Evolutionary conservation across 352 stramenopile species (phyloP).

Genomic region (Phytopythium mirpurense): DNA sequence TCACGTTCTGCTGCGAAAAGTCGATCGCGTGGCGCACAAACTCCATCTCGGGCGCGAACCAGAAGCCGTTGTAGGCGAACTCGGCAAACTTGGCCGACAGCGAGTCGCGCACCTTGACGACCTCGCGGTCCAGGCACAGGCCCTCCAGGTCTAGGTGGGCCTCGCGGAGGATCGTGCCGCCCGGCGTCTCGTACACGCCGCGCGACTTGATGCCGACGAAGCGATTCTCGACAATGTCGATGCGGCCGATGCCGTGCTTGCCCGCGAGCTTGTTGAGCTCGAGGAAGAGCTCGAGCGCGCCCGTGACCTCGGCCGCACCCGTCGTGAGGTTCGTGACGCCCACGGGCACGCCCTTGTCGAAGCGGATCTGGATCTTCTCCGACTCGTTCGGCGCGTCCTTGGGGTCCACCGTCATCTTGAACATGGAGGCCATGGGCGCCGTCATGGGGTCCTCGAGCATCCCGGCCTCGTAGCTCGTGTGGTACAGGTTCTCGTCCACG

Average conservation of each 20-base stretch:
- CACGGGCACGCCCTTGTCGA: conserved; percentile 93
- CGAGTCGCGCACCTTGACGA: conserved; percentile 92
- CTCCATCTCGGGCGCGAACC: conserved; percentile 99
- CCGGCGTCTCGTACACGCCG: conserved; percentile 98
- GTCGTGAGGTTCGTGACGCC: conserved; percentile 88
- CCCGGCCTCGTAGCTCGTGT: conserved; percentile 97
- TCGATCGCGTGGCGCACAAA: conserved; percentile 95
- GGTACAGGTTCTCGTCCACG: conserved; percentile 98
- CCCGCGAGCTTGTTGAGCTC: conserved; percentile 97
- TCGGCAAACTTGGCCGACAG: conserved; percentile 95
- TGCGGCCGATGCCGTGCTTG: conserved; percentile 95
- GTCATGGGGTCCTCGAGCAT: conserved; percentile 95
- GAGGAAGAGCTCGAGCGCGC: conserved; percentile 94
- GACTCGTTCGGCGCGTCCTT: conserved; percentile 90
- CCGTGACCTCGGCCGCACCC: conserved; percentile 84
- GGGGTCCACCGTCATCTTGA: conserved; percentile 97
- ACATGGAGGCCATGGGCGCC: conserved; percentile 93
- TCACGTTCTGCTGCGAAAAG: conserved; percentile 94
- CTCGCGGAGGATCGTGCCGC: conserved; percentile 88
- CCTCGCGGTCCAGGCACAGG: conserved; percentile 96
- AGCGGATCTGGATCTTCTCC: conserved; percentile 93
- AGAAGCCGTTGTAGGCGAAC: conserved; percentile 99
- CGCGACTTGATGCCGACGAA: conserved; percentile 99
- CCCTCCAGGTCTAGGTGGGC: conserved; percentile 92
- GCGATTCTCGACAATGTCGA: conserved; percentile 99